phyloP scores from a whole-genome alignment of 192 early-diverging fungal species.

The Borealophlyctis nickersoniae region DNA sequence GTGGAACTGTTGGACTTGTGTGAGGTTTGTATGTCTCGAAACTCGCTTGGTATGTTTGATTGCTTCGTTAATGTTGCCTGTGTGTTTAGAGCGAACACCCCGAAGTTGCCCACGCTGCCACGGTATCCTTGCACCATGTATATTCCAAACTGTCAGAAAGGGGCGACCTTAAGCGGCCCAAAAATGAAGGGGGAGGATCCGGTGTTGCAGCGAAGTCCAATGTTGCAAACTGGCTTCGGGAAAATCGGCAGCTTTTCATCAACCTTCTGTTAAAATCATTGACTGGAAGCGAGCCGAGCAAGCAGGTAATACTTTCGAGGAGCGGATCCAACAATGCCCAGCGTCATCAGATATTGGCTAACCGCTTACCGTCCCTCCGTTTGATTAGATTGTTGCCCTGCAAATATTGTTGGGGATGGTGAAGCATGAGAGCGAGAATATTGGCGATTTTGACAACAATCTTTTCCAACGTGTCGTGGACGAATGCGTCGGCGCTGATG shows the following conservation, averaged over 20 bases:
- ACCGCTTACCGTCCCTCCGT: too few species aligned
- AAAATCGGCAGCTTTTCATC: slow-evolving; percentile 70
- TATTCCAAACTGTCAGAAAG: slow-evolving; percentile 46
- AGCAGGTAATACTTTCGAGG: slow-evolving; percentile 50
- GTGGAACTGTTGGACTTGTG: slow-evolving; percentile 58
- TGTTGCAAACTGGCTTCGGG: slow-evolving; percentile 71
- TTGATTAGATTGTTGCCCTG: slow-evolving; percentile 56
- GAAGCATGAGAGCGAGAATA: slow-evolving; percentile 55
- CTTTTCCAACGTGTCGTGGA: slow-evolving; percentile 58
- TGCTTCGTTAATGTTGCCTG: not conserved
- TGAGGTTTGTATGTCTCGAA: slow-evolving; percentile 45
- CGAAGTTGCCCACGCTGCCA: slow-evolving; percentile 64
- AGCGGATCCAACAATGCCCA: not conserved
- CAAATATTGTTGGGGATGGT: slow-evolving; percentile 71
- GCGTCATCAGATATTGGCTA: not conserved
- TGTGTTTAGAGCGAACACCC: slow-evolving; percentile 3
- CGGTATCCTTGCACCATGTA: slow-evolving; percentile 70
- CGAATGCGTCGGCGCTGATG: slow-evolving; percentile 48
- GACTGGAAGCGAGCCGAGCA: slow-evolving; percentile 58
- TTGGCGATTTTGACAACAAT: slow-evolving; percentile 67
- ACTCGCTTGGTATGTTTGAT: too few species aligned
- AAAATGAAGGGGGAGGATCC: slow-evolving; percentile 7
- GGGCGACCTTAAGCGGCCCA: slow-evolving; percentile 24
- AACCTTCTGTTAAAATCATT: slow-evolving; percentile 54
- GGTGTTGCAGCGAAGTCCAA: slow-evolving; percentile 39